phyloP scores from a whole-genome alignment of 2,329 filamentous ascomycete genomes.

The Calonectria honghensis region DNA sequence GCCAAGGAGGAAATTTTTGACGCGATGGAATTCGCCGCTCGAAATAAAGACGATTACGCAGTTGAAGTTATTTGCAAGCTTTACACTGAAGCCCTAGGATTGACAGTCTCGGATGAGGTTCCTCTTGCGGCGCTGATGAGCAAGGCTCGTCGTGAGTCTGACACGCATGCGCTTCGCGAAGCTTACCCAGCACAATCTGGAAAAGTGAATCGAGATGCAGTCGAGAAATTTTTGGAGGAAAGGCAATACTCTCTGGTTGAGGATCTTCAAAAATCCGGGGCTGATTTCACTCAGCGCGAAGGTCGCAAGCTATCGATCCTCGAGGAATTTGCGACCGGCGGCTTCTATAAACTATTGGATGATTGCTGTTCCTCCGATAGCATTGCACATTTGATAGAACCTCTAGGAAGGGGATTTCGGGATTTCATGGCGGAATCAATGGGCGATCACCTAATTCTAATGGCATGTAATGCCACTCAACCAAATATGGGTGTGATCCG shows the following conservation, averaged over 20 bases:
- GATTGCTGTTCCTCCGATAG: constrained; percentile 36
- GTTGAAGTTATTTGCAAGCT: constrained; percentile 34
- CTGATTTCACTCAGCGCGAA: constrained; percentile 27
- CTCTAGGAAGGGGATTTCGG: background rate
- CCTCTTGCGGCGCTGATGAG: constrained; percentile 21
- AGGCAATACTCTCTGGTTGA: constrained; percentile 41
- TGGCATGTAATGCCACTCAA: constrained; percentile 21
- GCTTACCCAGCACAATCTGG: constrained; percentile 6
- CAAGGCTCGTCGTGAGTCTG: constrained; percentile 42
- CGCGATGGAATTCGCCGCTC: constrained; percentile 42
- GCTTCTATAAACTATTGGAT: constrained; percentile 41
- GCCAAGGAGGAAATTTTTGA: constrained; percentile 18
- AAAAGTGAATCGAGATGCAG: constrained; percentile 33
- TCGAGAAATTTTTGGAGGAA: constrained; percentile 28
- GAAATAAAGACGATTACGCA: constrained; percentile 39
- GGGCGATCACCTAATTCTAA: constrained; percentile 34
- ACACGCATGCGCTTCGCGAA: constrained; percentile 31
- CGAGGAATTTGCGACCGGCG: constrained; percentile 31
- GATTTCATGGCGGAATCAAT: constrained; percentile 1
- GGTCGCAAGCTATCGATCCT: constrained; percentile 11
- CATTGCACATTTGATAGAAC: background rate
- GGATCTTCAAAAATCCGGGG: constrained; percentile 37
- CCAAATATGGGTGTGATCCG: constrained; percentile 45
- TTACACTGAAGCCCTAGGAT: constrained; percentile 28
- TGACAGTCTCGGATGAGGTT: constrained; percentile 1